Evolutionary conservation across 176 grass and related monocot genomes (phyloP), one percentile per base, ranked within the genome.

Genomic region (Pharus latifolius): DNA sequence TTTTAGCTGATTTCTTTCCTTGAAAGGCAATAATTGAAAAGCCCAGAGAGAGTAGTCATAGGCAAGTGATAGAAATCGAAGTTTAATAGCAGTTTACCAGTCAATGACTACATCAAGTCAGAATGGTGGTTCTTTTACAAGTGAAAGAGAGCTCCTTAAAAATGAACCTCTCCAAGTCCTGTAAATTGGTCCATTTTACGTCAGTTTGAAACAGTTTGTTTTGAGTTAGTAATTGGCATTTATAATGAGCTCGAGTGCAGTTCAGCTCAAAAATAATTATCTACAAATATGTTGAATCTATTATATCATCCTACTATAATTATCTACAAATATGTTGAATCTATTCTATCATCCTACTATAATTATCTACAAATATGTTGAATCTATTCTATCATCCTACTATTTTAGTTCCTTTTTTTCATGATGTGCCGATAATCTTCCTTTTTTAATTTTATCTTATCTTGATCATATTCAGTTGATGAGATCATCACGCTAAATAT

Each of bases 401-500:
- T 9, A 5, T 5, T 38, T 5, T 38, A 9, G 35, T 38, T 38
- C 8, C 6, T 38, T 38, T 38, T 38, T 5, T 38, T 4, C 35
- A n/a, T n/a, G n/a, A n/a, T n/a, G n/a, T n/a, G n/a, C n/a, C n/a
- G n/a, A n/a, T n/a, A n/a, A 37, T 40, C 19, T 63, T 51, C 15
- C 74, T 30, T 61, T 27, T 56, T 31, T 65, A 48, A n/a, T 14
- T 65, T 54, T 61, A n/a, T 30, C 69, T 61, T 47, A 44, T 52
- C 22, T 80, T 40, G 52, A 16, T 74, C 10, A 6, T 85, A 60
- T 60, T 10, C 70, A 85, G 83, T 53, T 85, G 48, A 38, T 68
- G 8, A 10, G 37, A 56, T 38, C 6, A 19, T 61, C 7, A 4
- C 6, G 10, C 12, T 74, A 69, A 69, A 60, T 17, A 55, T 63